Evolutionary conservation across 2,329 filamentous ascomycete genomes (phyloP), one percentile per base, ranked within the genome.

Genomic region (Fusarium cicatricum): DNA sequence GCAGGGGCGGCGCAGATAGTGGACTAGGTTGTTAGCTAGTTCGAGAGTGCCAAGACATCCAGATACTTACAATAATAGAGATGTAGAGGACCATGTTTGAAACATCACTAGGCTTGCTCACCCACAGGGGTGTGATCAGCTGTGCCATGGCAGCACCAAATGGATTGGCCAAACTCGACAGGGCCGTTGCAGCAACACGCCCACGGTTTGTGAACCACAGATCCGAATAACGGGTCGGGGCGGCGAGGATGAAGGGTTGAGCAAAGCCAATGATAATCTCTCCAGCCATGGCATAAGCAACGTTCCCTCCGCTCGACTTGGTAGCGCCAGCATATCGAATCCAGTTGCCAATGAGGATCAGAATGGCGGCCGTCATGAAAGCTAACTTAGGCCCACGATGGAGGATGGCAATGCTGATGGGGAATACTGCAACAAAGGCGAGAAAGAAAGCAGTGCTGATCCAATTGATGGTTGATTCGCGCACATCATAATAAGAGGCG

Each of bases 191-290:
- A 48, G 90, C 89, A 11, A 97, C 90, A 49, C 95, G 86, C 8
- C 93, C 94, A 11, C 81, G 79, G 67, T 90, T 88, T 2, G 91
- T 93, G 76, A 98, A 98, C 95, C 95, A 98, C 55, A 97, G 79
- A 72, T 97, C 93, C 49, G 91, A 95, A 75, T 96, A 99, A 58
- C 91, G 82, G 0, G 95, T 94, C 1, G 95, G 94, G 0, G 94
- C 92, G 7, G 90, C 87, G 10, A 98, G 85, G 11, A 96, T 91
- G 73, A 98, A 98, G 0, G 95, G 93, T 72, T 99, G 95, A 1
- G 92, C 88, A 33, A 97, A 82, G 1, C 94, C 95, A 46, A 90
- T 92, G 56, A 99, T 74, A 71, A 98, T 89, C 77, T 98, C 94
- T 5, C 94, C 94, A 65, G 96, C 88, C 89, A 98, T 91, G 58